phyloP scores from a whole-genome alignment of 2,329 filamentous ascomycete genomes.

The Pseudogymnoascus sp. region DNA sequence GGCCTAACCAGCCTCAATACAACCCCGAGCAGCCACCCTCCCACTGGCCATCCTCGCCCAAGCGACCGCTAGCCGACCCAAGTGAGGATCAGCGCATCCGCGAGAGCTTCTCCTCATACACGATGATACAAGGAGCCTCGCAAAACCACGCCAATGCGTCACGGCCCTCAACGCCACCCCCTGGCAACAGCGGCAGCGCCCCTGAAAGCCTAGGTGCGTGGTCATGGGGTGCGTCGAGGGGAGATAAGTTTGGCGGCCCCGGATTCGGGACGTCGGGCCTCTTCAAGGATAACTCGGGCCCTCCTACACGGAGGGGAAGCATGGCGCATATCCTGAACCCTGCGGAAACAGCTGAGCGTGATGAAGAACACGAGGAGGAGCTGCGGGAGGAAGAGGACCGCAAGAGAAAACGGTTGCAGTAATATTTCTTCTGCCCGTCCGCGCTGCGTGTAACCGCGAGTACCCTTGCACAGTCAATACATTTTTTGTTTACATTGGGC shows the following conservation, averaged over 20 bases:
- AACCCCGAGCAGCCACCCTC: slow-evolving; percentile 51
- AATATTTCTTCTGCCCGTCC: background rate
- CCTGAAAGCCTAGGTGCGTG: slow-evolving; percentile 26
- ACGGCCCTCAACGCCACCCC: slow-evolving; percentile 25
- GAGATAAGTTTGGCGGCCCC: slow-evolving; percentile 18
- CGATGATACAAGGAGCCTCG: slow-evolving; percentile 35
- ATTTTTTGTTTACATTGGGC: slow-evolving; percentile 5
- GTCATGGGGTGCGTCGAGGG: slow-evolving; percentile 25
- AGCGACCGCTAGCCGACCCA: slow-evolving; percentile 37
- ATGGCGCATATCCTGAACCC: slow-evolving; percentile 68
- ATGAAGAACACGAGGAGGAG: slow-evolving; percentile 58
- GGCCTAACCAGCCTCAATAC: slow-evolving; percentile 61
- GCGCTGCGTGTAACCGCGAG: background rate
- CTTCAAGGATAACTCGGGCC: slow-evolving; percentile 37
- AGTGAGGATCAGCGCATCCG: slow-evolving; percentile 51
- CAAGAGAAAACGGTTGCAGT: slow-evolving; percentile 53
- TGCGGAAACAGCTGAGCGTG: slow-evolving; percentile 56
- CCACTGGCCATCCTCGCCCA: slow-evolving; percentile 61
- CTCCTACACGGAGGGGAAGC: slow-evolving; percentile 58
- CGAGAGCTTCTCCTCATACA: slow-evolving; percentile 55
- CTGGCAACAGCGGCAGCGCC: slow-evolving; percentile 21
- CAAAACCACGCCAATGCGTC: slow-evolving; percentile 23
- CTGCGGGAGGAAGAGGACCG: slow-evolving; percentile 48
- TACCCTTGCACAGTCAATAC: background rate
- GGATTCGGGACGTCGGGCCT: slow-evolving; percentile 26